Conservation (phyloP, 352 stramenopile genomes). For the Phytophthora agathidicida region DNA sequence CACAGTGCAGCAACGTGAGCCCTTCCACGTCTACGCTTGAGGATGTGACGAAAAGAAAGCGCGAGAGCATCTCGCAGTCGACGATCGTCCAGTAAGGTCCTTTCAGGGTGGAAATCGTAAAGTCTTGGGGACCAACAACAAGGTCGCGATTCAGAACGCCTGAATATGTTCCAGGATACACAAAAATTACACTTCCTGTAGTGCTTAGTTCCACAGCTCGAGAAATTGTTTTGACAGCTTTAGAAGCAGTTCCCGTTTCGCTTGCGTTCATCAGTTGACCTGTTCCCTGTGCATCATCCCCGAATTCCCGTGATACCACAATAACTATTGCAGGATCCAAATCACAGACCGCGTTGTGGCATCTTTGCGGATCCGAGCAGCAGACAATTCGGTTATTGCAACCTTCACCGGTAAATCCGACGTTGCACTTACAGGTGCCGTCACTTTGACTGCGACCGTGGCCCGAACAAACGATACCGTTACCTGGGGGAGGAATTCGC, state of each 20-base stretch:
- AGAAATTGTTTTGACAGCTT: conserved; percentile 53
- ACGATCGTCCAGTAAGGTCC: conserved; percentile 57
- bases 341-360: conserved; percentile 45
- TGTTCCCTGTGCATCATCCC: conserved; percentile 57
- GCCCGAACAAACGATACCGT: conserved; percentile 35
- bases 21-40: conserved; percentile 40
- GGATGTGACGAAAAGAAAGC: conserved; percentile 10
- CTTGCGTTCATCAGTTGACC: conserved; percentile 59
- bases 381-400: conserved; percentile 74
- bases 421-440: conserved; percentile 58
- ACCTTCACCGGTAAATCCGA: conserved; percentile 73
- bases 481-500: conserved; percentile 42
- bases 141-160: conserved; percentile 44
- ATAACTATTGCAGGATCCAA: conserved; percentile 44
- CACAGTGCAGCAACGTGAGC: conserved; percentile 48
- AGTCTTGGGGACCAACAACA: conserved; percentile 2
- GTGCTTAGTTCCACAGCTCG: conserved; percentile 45
- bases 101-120: conserved; percentile 53
- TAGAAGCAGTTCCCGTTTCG: conserved; percentile 55
- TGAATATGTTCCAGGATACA: conserved; percentile 64
- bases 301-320: conserved; percentile 57
- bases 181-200: conserved; percentile 44
- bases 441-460: conserved; percentile 39
- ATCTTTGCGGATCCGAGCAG: conserved; percentile 45
- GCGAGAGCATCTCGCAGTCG: conserved; percentile 35